Percentiles rank a stretch among this genome's conserved stretches.
These are phyloP conservation scores for Parsonsia alboflavescens DNA, from an alignment of 257 asterid species.

Conservation along the genomic window DNA sequence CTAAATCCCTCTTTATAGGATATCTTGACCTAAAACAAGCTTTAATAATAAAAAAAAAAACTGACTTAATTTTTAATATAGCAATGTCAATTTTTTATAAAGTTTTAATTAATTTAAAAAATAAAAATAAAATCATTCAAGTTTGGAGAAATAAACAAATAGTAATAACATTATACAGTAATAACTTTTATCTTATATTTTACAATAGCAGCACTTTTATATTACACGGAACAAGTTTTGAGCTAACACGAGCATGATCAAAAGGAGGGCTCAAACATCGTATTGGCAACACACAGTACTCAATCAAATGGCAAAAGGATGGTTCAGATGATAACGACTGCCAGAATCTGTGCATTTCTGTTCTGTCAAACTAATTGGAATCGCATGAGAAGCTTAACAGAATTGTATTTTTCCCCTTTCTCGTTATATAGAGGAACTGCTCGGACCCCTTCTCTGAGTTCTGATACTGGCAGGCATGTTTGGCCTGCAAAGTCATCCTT, in stretches of 20 bases:
- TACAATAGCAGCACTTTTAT: neutral
- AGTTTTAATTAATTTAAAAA: too few species aligned
- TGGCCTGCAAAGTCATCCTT: constrained; percentile 89
- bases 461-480: constrained; percentile 65
- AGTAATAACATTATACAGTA: neutral
- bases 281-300: neutral
- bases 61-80: too few species aligned
- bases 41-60: too few species aligned
- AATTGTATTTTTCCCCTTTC: constrained; percentile 52
- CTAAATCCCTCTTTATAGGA: too few species aligned
- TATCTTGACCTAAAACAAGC: too few species aligned
- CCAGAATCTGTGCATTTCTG: neutral
- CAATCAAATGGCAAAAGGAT: neutral
- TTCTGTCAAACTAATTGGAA: constrained; percentile 47
- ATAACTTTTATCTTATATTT: neutral
- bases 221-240: neutral
- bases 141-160: neutral
- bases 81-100: too few species aligned
- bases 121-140: too few species aligned
- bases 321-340: neutral
- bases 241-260: neutral
- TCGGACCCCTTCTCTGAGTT: constrained; percentile 73
- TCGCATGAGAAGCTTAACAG: constrained; percentile 75
- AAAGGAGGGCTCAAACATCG: neutral
- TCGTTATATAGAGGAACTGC: constrained; percentile 58